Percentiles rank a stretch among this genome's conserved stretches.
Evolutionary conservation across 2,329 filamentous ascomycete genomes (phyloP).

Genomic region (Penicillium polonicum): DNA sequence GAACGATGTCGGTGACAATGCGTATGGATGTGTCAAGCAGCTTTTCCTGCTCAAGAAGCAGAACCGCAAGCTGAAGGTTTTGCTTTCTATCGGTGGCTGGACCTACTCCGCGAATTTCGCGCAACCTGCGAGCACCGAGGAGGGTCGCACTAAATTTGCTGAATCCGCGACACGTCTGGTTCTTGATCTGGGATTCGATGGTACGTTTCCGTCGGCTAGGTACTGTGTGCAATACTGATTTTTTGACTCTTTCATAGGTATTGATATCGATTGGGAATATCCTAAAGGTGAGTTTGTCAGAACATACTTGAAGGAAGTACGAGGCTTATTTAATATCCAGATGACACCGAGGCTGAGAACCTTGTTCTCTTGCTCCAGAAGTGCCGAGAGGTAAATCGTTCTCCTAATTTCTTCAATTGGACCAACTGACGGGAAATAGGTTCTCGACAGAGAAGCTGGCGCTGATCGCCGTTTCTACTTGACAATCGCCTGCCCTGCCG

Average conservation of each 20-base stretch:
- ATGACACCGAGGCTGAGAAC: slow-evolving; percentile 45
- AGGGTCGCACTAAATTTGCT: slow-evolving; percentile 66
- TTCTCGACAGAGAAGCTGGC: slow-evolving; percentile 41
- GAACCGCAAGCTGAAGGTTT: slow-evolving; percentile 72
- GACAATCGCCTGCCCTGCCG: slow-evolving; percentile 51
- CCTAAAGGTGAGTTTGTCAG: slow-evolving; percentile 35
- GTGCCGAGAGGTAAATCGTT: slow-evolving; percentile 38
- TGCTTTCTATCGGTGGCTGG: slow-evolving; percentile 82
- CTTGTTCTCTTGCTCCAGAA: slow-evolving; percentile 45
- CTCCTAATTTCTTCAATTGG: background rate
- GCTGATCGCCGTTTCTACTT: slow-evolving; percentile 47
- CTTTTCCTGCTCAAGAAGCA: slow-evolving; percentile 72
- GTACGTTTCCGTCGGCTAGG: slow-evolving; percentile 20
- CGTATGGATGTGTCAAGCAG: slow-evolving; percentile 76
- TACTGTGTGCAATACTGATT: background rate
- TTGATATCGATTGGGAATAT: slow-evolving; percentile 52
- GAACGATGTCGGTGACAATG: slow-evolving; percentile 70
- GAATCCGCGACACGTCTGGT: slow-evolving; percentile 70
- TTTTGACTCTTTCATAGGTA: slow-evolving; percentile 24
- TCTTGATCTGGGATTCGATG: slow-evolving; percentile 72
- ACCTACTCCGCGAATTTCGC: slow-evolving; percentile 77
- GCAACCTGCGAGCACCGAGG: slow-evolving; percentile 61
- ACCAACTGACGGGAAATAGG: slow-evolving; percentile 23
- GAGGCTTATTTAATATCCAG: slow-evolving; percentile 24
- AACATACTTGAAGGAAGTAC: background rate